phyloP scores from a whole-genome alignment of 176 grass and related monocot genomes.

The Aegilops speltoides region DNA sequence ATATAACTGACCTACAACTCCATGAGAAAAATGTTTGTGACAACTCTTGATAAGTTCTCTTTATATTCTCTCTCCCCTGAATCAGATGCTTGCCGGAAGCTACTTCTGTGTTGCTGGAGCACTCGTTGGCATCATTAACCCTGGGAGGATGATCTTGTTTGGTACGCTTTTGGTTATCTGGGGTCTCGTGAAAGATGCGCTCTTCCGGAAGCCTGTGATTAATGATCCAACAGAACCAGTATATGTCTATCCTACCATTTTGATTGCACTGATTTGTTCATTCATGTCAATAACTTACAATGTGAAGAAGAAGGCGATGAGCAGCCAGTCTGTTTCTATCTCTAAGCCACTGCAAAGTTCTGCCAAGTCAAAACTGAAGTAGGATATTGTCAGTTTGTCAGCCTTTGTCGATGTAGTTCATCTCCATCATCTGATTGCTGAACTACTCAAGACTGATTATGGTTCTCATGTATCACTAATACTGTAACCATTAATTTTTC shows the following conservation, averaged over 20 bases:
- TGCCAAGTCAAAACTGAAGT: conserved; percentile 97
- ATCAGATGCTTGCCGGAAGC: conserved; percentile 91
- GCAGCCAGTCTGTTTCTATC: conserved; percentile 59
- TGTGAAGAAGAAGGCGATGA: conserved; percentile 54
- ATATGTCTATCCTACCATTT: conserved; percentile 87
- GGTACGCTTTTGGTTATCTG: conserved; percentile 83
- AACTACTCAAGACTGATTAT: conserved; percentile 31
- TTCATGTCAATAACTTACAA: conserved; percentile 84
- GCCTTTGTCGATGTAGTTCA: conserved; percentile 21
- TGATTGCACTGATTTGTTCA: conserved; percentile 70
- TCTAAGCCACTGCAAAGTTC: conserved; percentile 88
- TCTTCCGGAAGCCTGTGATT: conserved; percentile 67
- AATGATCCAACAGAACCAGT: conserved; percentile 51
- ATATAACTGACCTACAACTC: not conserved
- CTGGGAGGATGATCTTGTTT: conserved; percentile 95
- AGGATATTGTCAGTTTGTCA: conserved; percentile 29
- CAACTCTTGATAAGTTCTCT: conserved; percentile 1
- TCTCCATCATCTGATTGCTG: conserved; percentile 27
- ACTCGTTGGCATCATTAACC: conserved; percentile 72
- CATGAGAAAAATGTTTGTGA: not conserved
- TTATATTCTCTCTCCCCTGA: conserved; percentile 5
- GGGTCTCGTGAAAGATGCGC: conserved; percentile 87
- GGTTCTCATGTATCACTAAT: conserved; percentile 30
- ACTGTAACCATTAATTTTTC: conserved; percentile 31
- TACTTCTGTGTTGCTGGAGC: conserved; percentile 95